A percentile compares a stretch with the other conserved stretches of the same genome.
Conservation (phyloP, 345 rosid species). For the Populus pruinosa region DNA sequence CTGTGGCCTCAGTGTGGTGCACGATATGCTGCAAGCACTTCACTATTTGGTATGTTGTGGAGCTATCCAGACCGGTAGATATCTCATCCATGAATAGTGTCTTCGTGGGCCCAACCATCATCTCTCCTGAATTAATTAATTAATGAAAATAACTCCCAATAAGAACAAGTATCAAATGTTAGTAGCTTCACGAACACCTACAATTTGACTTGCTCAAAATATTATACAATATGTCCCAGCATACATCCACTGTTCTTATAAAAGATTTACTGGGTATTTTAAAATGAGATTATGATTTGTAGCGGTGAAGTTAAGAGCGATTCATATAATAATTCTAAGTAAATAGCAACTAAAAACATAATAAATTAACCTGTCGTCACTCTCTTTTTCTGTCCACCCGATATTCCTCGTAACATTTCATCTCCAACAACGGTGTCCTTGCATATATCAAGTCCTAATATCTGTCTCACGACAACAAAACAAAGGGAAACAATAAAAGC, state of each 20-base stretch:
- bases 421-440: slow-evolving; percentile 78
- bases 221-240: too few species aligned
- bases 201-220: background rate
- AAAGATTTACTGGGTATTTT: too few species aligned
- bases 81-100: slow-evolving; percentile 91
- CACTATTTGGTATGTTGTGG: slow-evolving; percentile 84
- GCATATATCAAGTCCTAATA: slow-evolving; percentile 83
- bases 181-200: too few species aligned
- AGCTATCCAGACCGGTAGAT: slow-evolving; percentile 92
- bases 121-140: slow-evolving; percentile 55
- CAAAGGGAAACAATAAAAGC: background rate
- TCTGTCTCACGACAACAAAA: slow-evolving; percentile 34
- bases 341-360: background rate
- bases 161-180: too few species aligned
- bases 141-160: background rate
- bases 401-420: slow-evolving; percentile 77
- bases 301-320: too few species aligned
- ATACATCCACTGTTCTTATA: too few species aligned
- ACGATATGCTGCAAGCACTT: slow-evolving; percentile 81
- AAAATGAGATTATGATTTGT: too few species aligned
- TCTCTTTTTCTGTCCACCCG: slow-evolving; percentile 87
- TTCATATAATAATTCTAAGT: too few species aligned
- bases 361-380: slow-evolving; percentile 70
- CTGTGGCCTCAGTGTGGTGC: slow-evolving; percentile 65
- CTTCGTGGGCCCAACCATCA: slow-evolving; percentile 95